phyloP scores from a whole-genome alignment of 495 filamentous ascomycete species.

The Neurospora hispaniola region DNA sequence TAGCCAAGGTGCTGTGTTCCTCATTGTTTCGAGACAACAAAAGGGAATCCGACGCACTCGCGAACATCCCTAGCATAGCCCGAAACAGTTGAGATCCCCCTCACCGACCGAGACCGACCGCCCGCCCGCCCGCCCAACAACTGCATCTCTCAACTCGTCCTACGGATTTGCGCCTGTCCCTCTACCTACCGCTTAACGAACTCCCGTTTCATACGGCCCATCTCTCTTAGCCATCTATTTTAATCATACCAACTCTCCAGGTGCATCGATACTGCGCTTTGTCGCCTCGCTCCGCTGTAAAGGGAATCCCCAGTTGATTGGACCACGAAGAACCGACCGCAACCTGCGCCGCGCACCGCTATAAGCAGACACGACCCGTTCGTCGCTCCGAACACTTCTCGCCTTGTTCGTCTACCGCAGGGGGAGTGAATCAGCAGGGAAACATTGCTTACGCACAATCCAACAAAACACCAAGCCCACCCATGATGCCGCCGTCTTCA shows the following conservation, averaged over 20 bases:
- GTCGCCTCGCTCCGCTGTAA: not conserved
- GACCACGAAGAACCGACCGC: not conserved
- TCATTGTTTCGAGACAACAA: not conserved
- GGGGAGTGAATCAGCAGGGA: not conserved
- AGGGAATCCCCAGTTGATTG: not conserved
- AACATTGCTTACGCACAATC: not conserved
- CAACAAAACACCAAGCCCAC: not conserved
- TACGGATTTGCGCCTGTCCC: not conserved
- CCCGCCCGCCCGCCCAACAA: not conserved
- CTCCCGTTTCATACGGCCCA: not conserved
- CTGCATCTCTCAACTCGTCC: not conserved
- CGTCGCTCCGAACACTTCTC: not conserved
- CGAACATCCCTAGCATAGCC: not conserved
- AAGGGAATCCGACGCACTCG: not conserved
- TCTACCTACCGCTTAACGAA: not conserved
- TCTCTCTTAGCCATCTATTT: not conserved
- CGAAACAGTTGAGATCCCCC: not conserved
- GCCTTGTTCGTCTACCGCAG: not conserved
- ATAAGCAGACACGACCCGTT: not conserved
- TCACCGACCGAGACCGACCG: not conserved
- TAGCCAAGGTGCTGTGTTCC: not conserved
- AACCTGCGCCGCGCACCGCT: not conserved
- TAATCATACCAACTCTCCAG: not conserved
- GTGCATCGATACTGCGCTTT: not conserved
- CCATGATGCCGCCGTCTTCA: constrained; percentile 27